These are phyloP conservation scores for Trichoderma sp. DNA, from an alignment of 2,329 filamentous ascomycete genomes.

Conservation along the genomic window DNA sequence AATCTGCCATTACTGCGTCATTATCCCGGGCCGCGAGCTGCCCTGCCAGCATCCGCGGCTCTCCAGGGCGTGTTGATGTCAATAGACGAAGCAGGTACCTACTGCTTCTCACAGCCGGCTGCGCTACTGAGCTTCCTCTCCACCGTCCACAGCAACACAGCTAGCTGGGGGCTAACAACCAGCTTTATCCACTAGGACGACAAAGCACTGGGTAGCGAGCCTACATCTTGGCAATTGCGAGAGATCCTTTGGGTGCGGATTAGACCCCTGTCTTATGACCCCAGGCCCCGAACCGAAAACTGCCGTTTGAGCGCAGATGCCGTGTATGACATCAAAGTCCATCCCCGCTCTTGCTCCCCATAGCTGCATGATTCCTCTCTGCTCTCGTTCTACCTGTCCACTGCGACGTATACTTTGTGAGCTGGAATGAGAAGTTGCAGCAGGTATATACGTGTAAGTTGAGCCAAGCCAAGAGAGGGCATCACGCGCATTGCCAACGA, in stretches of 20 bases:
- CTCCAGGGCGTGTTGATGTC: neutral
- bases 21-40: neutral
- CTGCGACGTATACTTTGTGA: neutral
- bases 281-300: conserved; percentile 14
- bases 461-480: neutral
- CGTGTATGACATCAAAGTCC: conserved; percentile 24
- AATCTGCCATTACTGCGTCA: neutral
- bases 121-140: neutral
- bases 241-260: conserved; percentile 10
- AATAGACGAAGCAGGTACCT: neutral
- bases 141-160: neutral
- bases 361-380: neutral
- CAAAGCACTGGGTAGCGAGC: neutral
- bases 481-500: conserved; percentile 22
- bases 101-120: neutral
- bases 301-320: conserved; percentile 8
- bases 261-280: conserved; percentile 23
- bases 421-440: neutral
- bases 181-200: conserved; percentile 9
- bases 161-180: conserved; percentile 11
- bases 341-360: conserved; percentile 2
- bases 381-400: neutral
- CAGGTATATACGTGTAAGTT: conserved; percentile 11
- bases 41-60: neutral
- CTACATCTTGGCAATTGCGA: conserved; percentile 13